Conservation (phyloP, 768 basidiomycete genomes). For the Clathrus columnatus region DNA sequence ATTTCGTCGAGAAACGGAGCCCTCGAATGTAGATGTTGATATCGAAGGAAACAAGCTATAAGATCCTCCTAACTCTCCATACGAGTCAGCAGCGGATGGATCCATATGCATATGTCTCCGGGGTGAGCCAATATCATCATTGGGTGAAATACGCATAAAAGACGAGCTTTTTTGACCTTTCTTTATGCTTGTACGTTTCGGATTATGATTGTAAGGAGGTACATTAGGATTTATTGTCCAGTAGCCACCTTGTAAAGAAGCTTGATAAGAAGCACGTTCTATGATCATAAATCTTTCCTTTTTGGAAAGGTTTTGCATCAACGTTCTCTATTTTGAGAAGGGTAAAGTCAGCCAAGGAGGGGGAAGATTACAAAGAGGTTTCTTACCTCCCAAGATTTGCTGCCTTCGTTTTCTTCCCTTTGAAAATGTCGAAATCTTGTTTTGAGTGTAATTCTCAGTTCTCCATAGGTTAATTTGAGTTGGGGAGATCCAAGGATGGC, state of each 20-base stretch:
- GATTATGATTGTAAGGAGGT: not conserved
- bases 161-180: not conserved
- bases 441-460: not conserved
- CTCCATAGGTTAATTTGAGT: not conserved
- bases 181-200: not conserved
- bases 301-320: not conserved
- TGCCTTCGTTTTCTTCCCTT: not conserved
- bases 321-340: not conserved
- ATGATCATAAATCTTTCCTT: not conserved
- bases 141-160: not conserved
- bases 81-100: not conserved
- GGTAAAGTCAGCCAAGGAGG: not conserved
- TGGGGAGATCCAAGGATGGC: not conserved
- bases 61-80: not conserved
- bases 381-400: conserved; percentile 1
- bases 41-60: not conserved
- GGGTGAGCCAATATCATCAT: not conserved
- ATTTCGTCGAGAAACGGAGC: not conserved
- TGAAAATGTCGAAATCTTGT: not conserved
- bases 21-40: not conserved
- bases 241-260: not conserved
- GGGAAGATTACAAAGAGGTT: not conserved
- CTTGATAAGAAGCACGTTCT: not conserved
- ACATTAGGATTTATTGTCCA: not conserved
- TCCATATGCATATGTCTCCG: not conserved